These are phyloP conservation scores for Diutina rugosa DNA, from an alignment of 1,139 yeast species.

Conservation along the genomic window DNA sequence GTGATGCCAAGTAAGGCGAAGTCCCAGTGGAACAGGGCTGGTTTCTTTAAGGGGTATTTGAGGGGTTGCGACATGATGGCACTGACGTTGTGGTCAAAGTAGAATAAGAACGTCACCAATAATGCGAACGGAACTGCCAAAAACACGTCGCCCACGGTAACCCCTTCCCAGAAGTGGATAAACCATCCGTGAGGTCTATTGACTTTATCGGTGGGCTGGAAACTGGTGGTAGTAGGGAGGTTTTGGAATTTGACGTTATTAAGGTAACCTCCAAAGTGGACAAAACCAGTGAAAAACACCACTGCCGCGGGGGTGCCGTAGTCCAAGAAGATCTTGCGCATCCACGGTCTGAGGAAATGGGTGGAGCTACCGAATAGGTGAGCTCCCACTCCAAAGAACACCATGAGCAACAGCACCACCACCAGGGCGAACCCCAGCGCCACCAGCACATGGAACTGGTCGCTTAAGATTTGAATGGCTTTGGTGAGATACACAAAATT, in stretches of 20 bases:
- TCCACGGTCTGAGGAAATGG: conserved; percentile 41
- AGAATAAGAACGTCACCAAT: conserved; percentile 68
- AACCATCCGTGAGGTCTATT: conserved; percentile 54
- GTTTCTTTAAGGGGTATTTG: conserved; percentile 70
- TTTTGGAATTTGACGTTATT: conserved; percentile 35
- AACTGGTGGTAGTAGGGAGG: conserved; percentile 64
- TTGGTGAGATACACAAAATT: conserved; percentile 84
- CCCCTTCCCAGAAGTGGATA: conserved; percentile 59
- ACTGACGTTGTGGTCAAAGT: conserved; percentile 91
- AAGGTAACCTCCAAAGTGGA: conserved; percentile 77
- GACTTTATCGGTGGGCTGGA: conserved; percentile 50
- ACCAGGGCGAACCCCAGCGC: conserved; percentile 69
- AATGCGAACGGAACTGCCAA: conserved; percentile 89
- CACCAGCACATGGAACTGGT: conserved; percentile 44
- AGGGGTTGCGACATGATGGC: conserved; percentile 83
- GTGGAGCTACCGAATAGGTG: conserved; percentile 47
- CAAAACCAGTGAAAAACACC: conserved; percentile 82
- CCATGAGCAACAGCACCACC: conserved; percentile 59
- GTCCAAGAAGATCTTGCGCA: conserved; percentile 66
- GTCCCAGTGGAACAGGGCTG: conserved; percentile 90
- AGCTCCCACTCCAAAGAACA: conserved; percentile 60
- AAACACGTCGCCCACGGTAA: conserved; percentile 64
- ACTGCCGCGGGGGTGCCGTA: conserved; percentile 78
- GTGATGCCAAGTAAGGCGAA: conserved; percentile 72
- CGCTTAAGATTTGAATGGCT: conserved; percentile 67